These are phyloP conservation scores for Apophysomyces ossiformis DNA, from an alignment of 371 early-diverging fungal species.

Conservation along the genomic window DNA sequence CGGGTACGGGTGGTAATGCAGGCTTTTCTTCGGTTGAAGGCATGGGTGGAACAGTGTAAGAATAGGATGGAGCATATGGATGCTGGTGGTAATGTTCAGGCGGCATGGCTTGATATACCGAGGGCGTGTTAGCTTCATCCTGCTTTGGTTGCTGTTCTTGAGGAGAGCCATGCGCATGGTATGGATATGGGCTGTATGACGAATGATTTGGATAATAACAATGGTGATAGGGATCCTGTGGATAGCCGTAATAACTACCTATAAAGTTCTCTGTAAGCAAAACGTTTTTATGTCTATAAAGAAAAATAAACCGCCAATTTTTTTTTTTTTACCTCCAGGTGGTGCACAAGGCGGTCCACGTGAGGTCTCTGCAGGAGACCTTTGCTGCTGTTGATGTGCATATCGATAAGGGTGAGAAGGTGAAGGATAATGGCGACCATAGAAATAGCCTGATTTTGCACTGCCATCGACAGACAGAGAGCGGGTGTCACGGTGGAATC, in stretches of 20 bases:
- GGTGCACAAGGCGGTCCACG: conserved; percentile 9
- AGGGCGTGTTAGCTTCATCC: not conserved
- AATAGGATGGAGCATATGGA: not conserved
- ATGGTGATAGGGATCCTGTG: not conserved
- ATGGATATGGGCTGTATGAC: conserved; percentile 7
- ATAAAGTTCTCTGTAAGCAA: not conserved
- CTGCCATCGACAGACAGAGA: conserved; percentile 29
- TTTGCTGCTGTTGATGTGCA: conserved; percentile 8
- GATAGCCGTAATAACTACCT: conserved; percentile 3
- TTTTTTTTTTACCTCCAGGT: not conserved
- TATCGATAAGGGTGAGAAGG: conserved; percentile 10
- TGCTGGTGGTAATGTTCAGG: conserved; percentile 5
- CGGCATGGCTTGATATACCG: conserved; percentile 3
- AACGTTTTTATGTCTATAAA: not conserved
- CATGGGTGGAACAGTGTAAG: conserved; percentile 4
- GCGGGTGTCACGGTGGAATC: conserved; percentile 22
- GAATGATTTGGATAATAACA: conserved; percentile 3
- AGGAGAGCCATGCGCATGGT: conserved; percentile 5
- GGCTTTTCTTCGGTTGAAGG: conserved; percentile 2
- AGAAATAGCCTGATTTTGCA: conserved; percentile 1
- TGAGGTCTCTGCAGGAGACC: conserved; percentile 11
- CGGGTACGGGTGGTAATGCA: not conserved
- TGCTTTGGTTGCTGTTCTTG: conserved; percentile 10
- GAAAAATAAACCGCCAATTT: not conserved
- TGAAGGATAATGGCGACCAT: not conserved